Evolutionary conservation across 1,139 yeast genomes (phyloP), one percentile per base, ranked within the genome.

Genomic region (Candida tetrigidarum): DNA sequence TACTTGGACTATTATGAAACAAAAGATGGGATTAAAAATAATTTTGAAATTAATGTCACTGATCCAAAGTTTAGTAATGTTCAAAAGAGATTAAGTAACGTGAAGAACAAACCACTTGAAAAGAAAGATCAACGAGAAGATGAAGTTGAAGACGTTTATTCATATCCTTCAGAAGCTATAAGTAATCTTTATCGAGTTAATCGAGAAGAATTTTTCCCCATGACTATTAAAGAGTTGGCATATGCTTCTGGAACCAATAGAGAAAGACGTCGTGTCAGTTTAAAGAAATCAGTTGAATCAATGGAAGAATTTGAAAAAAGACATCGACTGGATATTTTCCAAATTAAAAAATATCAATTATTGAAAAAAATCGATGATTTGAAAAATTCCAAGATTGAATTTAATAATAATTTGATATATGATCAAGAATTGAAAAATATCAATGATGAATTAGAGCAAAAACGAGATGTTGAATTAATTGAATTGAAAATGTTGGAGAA

Each of bases 401-500:
- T 67, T 37, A 54, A 53, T 3, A 53, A 58, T 27, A 47, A 51
- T 8, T 51, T 57, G 11, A 60, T 71, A 16, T 45, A 54, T 11
- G 75, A 71, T 51, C 63, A 57, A 4, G 74, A 69, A 29, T 60
- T 74, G 23, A 37, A 45, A 9, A 44, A 48, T 11, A 50, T 45
- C 25, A 55, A 56, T 20, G 42, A 50, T 5, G 23, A 50, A 18
- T 49, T 62, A 12, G 63, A 54, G 41, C 50, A 49, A 6, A 49
- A 54, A 20, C 49, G 75, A 33, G 79, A 74, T 51, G 57, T 60
- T 29, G 74, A 69, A 43, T 60, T 74, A 41, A 50, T 71, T n/a
- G 59, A 65, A 28, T 59, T 70, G 44, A 67, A 64, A 49, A 46
- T 71, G n/a, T 56, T 59, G 30, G 58, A 63, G 44, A 64, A 69